These are phyloP conservation scores for Dioszegia aurantiaca DNA, from an alignment of 768 basidiomycete species.

Conservation along the genomic window DNA sequence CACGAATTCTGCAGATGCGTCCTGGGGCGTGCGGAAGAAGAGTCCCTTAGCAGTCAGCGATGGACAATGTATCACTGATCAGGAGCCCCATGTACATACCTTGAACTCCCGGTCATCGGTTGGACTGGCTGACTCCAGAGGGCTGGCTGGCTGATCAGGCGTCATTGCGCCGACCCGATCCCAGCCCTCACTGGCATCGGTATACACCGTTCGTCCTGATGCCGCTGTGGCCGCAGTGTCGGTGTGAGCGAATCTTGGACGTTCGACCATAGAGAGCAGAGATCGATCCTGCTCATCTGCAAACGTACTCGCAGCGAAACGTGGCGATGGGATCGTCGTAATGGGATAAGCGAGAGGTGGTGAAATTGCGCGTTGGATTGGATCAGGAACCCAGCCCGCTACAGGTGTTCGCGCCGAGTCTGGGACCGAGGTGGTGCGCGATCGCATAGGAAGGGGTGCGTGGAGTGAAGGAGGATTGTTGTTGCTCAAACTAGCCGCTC, in stretches of 20 bases:
- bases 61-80: not conserved
- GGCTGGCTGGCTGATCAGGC: slow-evolving; percentile 15
- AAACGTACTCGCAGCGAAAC: not conserved
- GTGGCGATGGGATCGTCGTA: slow-evolving; percentile 22
- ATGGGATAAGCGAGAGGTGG: slow-evolving; percentile 29
- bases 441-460: slow-evolving; percentile 1
- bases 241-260: slow-evolving; percentile 11
- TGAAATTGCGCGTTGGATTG: slow-evolving; percentile 9
- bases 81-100: slow-evolving; percentile 19
- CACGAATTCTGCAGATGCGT: slow-evolving; percentile 21
- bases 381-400: not conserved
- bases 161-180: slow-evolving; percentile 10
- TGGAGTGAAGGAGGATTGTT: slow-evolving; percentile 10
- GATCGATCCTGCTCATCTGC: not conserved
- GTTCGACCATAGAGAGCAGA: slow-evolving; percentile 13
- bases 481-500: slow-evolving; percentile 21
- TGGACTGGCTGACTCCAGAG: slow-evolving; percentile 24
- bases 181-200: slow-evolving; percentile 44
- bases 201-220: slow-evolving; percentile 28
- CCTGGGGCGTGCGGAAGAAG: slow-evolving; percentile 45
- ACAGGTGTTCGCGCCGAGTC: no score
- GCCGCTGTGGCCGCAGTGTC: slow-evolving; percentile 21
- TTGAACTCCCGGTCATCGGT: slow-evolving; percentile 39
- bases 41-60: slow-evolving; percentile 26
- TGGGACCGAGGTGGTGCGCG: slow-evolving; percentile 5